Base-by-base conservation (phyloP, 306 rosid species). In the Sindora glabra region DNA sequence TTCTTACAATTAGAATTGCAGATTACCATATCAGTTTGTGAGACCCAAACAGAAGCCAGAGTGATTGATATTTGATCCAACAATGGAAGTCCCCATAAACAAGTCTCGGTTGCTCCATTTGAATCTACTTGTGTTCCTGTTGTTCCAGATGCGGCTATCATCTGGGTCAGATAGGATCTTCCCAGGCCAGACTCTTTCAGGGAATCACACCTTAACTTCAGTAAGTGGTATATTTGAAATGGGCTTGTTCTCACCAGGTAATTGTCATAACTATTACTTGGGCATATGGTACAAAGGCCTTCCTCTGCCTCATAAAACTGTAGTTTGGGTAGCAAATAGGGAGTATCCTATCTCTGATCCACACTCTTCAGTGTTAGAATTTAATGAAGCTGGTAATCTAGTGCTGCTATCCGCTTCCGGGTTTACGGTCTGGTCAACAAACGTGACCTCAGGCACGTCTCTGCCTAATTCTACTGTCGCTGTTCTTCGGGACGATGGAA, bases 241-340 rank as follows among this genome's bases (percentile, higher is more conserved):
- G 64, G 83, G 83, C 8, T 68, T 58, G 66, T 70, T 65, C 41
- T 18, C 30, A 40, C 67, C 64, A 30, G 49, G 59, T 52, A 69
- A 49, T 32, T 44, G 42, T 34, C 26, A 12, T 3, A 59, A 45
- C 30, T 45, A 70, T 15, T 74, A 74, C 25, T 10, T 67, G 19
- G 81, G 81, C 9, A 78, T 78, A 16, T 78, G 79, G 83, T 78
- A 78, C 55, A 50, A 60, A 55, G 52, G 24, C 0, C 29, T 63
- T 3, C 66, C 46, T 0, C 16, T 42, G 6, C 44, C 34, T 0
- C 8, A 65, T 27, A 61, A 70, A 34, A 65, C 71, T 0, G 67
- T 74, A 9, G 79, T 73, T 4, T 77, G 83, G 83, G 73, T 72
- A 26, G 79, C 79, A 4, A 77, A 77, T 9, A 46, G 74, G 58